Evolutionary conservation across 2,329 filamentous ascomycete genomes (phyloP).

Genomic region (Trematosphaeria pertusa): DNA sequence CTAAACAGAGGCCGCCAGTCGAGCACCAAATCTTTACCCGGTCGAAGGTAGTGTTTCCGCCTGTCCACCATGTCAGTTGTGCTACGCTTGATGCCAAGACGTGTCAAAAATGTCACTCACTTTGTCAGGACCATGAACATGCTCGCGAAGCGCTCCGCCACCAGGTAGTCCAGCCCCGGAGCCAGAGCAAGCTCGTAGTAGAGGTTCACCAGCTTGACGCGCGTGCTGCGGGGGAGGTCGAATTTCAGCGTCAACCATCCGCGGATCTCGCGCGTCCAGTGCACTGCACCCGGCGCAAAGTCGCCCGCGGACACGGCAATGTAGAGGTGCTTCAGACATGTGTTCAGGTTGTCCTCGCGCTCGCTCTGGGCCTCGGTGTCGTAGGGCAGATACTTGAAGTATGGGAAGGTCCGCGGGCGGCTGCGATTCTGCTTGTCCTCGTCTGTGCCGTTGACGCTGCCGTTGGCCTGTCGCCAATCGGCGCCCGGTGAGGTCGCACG

Average conservation of each 20-base stretch:
- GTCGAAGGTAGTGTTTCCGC: conserved; percentile 93
- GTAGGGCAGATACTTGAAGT: conserved; percentile 90
- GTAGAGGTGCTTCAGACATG: conserved; percentile 93
- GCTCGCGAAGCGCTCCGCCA: conserved; percentile 89
- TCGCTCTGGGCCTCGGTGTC: conserved; percentile 79
- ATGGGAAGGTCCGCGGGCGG: conserved; percentile 86
- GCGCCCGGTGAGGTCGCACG: conserved; percentile 83
- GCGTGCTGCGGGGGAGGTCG: conserved; percentile 84
- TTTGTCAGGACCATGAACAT: conserved; percentile 98
- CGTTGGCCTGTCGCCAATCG: conserved; percentile 63
- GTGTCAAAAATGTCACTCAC: conserved; percentile 58
- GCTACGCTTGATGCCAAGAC: neutral
- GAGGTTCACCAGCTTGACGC: conserved; percentile 83
- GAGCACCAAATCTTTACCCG: conserved; percentile 84
- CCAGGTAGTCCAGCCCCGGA: conserved; percentile 81
- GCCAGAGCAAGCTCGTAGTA: conserved; percentile 95
- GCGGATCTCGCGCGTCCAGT: conserved; percentile 96
- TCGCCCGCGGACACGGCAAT: conserved; percentile 91
- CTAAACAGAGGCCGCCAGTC: conserved; percentile 95
- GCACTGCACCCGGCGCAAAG: conserved; percentile 89
- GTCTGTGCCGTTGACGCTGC: conserved; percentile 54
- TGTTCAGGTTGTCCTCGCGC: conserved; percentile 78
- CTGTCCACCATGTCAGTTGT: conserved; percentile 56
- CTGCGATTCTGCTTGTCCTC: conserved; percentile 70
- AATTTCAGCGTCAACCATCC: conserved; percentile 98